Evolutionary conservation across 306 rosid species (phyloP), one percentile per base, ranked within the genome.

Genomic region (Acacia crassicarpa): DNA sequence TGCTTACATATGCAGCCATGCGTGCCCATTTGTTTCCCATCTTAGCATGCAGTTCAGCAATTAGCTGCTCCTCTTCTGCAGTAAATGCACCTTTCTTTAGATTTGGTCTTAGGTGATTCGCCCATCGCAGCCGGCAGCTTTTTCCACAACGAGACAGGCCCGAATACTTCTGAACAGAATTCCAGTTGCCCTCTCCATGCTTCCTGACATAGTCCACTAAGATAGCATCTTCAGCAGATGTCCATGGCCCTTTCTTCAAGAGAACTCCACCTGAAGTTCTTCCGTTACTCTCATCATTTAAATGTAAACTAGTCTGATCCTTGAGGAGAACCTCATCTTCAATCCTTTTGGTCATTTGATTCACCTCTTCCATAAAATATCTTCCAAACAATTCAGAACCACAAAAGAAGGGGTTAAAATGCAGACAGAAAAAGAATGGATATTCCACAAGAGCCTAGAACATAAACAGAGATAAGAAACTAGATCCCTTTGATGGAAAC

Each of bases 1-100:
- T 71, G 80, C 99, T 88, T 90, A 95, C 99, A 65, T 92, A 91
- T 53, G 93, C 89, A 0, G 98, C 97, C 97, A 95, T 95, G 76
- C 92, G 94, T 30, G 99, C 98, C 99, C 99, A 95, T 90, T 87
- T 95, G 90, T 95, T 95, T 82, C 99, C 99, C 94, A 93, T 88
- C 89, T 89, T 89, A 38, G 92, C 89, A 59, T 95, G 99, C 82
- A 95, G 98, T 78, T 92, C 89, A 86, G 91, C 89, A 78, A 95
- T 95, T 82, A 90, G 35, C 77, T 35, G 85, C 86, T 92, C 99
- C 86, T 95, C 98, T 68, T 91, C 96, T 3, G 88, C 71, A 23
- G 96, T 90, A 85, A 95, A 90, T 11, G 97, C 84, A 48, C 98
- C 99, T 83, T 95, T 95, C 92, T 89, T 95, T 86, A 95, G 89